Conservation (phyloP, 2,329 filamentous ascomycete genomes). For the Fusarium sp. region DNA sequence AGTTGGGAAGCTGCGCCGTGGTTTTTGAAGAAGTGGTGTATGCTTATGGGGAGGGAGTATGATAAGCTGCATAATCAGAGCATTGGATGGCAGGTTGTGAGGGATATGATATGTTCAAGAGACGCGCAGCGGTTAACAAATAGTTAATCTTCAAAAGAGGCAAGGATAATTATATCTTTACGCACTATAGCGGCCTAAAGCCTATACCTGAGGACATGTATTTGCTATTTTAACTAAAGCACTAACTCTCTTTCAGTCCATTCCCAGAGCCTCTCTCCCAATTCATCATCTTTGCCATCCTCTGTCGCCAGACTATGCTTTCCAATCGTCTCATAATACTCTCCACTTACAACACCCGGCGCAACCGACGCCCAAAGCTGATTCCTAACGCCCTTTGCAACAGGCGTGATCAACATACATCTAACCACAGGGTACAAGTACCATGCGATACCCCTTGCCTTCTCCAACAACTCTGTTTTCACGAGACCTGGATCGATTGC, state of each 20-base stretch:
- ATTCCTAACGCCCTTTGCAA: not conserved
- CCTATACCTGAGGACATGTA: too few species aligned
- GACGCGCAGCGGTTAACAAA: not conserved
- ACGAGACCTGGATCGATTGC: not conserved
- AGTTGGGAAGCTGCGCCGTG: slow-evolving; percentile 48
- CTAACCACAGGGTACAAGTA: not conserved
- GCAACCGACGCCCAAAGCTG: not conserved
- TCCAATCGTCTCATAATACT: not conserved
- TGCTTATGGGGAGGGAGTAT: slow-evolving; percentile 36
- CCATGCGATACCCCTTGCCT: not conserved
- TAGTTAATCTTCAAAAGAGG: rapidly evolving
- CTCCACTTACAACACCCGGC: not conserved
- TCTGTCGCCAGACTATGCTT: not conserved
- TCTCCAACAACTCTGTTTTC: not conserved
- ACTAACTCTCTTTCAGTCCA: not conserved
- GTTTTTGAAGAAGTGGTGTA: slow-evolving; percentile 47
- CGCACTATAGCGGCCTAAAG: too few species aligned
- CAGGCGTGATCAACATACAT: not conserved
- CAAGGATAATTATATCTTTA: too few species aligned
- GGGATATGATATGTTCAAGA: slow-evolving; percentile 21
- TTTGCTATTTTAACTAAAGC: rapidly evolving
- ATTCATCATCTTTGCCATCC: not conserved
- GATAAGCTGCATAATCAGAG: slow-evolving; percentile 40
- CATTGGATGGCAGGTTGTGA: slow-evolving; percentile 37
- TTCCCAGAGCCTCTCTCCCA: not conserved